Evolutionary conservation across 495 filamentous ascomycete genomes (phyloP), one percentile per base, ranked within the genome.

Genomic region (Penicillium alfredii): DNA sequence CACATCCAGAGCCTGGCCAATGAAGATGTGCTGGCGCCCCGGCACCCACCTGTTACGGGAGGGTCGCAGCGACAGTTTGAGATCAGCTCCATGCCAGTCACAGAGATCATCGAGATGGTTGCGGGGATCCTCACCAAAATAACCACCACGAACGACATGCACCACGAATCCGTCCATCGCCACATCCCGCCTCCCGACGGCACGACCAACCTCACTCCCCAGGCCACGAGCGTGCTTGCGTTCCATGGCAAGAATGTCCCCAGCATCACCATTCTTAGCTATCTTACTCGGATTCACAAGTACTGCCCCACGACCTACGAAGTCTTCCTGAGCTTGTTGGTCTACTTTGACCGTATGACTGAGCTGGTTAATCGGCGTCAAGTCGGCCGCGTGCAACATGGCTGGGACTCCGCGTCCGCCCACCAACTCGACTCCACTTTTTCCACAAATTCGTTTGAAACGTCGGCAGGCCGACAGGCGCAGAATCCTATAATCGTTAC

Each of bases 311-410:
- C 93, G 3, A 97, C 92, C 4, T 99, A 95, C 59, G 92, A 99
- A 63, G 92, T 99, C 0, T 99, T 99, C 50, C 66, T 99, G 25
- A 94, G 87, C 44, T 59, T 99, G 49, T 65, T 99, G 33, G 88
- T 99, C 25, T 99, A 99, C 51, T 99, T 99, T 62, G 92, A 99
- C 56, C 82, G 92, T 20, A 99, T 99, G 92, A 94, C 93, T 33
- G 92, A 96, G 51, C 72, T 86, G 39, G 90, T 99, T 26, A 99
- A 97, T 53, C 76, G 69, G n/a, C 71, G 68, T n/a, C 71, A 74
- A 9, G 53, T 74, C 35, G 64, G 71, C 33, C 69, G 55, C 26
- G 47, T 74, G 20, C 68, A 69, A 14, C 50, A 37, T 19, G 55
- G 56, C 29, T 51, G 49, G 39, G 53, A 51, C 25, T 33, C 40